Conservation (phyloP, 129 eudicot species). For the Escallonia herrerae region DNA sequence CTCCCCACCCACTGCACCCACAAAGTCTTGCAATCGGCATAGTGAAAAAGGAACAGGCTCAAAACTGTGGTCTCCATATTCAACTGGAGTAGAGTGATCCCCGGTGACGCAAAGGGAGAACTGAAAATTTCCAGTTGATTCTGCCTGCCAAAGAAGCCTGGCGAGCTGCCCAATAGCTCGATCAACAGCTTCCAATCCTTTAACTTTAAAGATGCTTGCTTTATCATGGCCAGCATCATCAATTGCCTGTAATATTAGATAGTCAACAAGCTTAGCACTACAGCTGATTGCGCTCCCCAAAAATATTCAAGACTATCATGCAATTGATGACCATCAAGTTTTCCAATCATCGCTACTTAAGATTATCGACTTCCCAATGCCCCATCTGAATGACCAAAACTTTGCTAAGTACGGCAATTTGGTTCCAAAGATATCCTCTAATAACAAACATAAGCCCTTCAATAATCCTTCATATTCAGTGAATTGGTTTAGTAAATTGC, state of each 20-base stretch:
- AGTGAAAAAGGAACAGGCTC: conserved; percentile 87
- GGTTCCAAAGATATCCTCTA: no score
- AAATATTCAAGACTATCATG: no score
- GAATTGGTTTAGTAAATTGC: no score
- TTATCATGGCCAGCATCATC: conserved; percentile 99
- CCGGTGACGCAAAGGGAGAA: conserved; percentile 85
- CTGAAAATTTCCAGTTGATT: conserved; percentile 53
- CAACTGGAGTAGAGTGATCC: conserved; percentile 97
- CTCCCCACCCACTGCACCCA: conserved; percentile 82
- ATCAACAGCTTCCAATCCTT: conserved; percentile 91
- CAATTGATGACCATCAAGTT: no score
- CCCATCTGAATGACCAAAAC: no score
- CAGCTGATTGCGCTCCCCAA: background rate
- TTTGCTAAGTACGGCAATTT: no score
- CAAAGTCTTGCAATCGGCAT: conserved; percentile 71
- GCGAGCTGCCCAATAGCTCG: conserved; percentile 89
- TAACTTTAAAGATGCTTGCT: conserved; percentile 81
- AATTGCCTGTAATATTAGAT: conserved; percentile 56
- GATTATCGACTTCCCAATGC: no score
- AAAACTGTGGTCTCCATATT: conserved; percentile 95
- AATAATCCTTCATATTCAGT: no score
- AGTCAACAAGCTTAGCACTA: conserved; percentile 7
- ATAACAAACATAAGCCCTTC: no score
- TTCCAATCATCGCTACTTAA: no score
- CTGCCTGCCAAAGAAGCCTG: conserved; percentile 74